Base-by-base conservation (phyloP, 495 filamentous ascomycete species). In the Astrothelium subdiscretum region DNA sequence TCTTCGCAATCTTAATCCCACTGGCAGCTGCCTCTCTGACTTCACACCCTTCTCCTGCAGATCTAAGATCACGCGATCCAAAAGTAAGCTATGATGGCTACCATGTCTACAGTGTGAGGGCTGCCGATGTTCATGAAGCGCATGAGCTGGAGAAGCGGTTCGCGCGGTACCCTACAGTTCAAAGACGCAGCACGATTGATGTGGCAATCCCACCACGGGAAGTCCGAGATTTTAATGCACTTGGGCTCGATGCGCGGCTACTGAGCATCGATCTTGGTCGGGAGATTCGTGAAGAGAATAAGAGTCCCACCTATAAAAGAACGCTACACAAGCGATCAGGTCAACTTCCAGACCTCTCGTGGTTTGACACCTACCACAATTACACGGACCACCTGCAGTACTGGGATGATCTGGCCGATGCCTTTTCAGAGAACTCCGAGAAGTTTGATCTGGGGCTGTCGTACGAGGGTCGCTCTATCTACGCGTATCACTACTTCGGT, bases 401-500 rank as follows among this genome's bases (percentile, higher is more conserved):
- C 62, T 73, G 83, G 65, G 71, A 70, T 15, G 80, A 83, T 58
- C 76, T 87, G 6, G 68, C 72, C 6, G 74, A 74, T 0, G 63
- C 71, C 13, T 81, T 78, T 62, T 73, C 82, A 4, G 61, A 65
- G 20, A 79, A 81, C 62, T 77, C 81, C 0, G 79, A 84, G 69
- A 75, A 84, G 51, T 68, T 85, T 61, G 72, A 67, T 6, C 73
- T 76, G 4, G 84, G 84, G 12, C 71, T 62, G 8, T 84, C 84
- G 4, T 66, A 74, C 27, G 69, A 82, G 48, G 82, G 81, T 0
- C 74, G 78, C 27, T 58, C 72, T 52, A 80, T 87, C 31, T 79
- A 75, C 29, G 83, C 82, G 31, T 83, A 86, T 59, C 83, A 85
- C 68, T 73, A 86, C 61, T 85, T 75, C 69, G 83, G 83, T 6